Conservation (phyloP, 2,329 filamentous ascomycete species). For the Talaromyces amestolkiae region DNA sequence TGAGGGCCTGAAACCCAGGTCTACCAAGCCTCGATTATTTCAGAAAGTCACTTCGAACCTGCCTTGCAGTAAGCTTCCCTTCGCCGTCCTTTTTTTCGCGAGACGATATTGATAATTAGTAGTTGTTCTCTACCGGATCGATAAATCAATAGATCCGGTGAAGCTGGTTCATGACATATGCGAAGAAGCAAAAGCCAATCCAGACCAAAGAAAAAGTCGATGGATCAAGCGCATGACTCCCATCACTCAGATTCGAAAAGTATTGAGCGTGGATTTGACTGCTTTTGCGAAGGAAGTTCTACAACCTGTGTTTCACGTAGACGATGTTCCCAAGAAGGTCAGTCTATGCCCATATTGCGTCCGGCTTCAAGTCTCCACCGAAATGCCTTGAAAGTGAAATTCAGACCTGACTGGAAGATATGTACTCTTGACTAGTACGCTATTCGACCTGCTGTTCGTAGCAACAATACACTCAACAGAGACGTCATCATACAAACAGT, state of each 20-base stretch:
- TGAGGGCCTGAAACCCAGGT: conserved; percentile 51
- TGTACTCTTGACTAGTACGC: conserved; percentile 51
- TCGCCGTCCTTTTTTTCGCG: neutral
- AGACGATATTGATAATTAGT: neutral
- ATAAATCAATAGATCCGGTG: conserved; percentile 58
- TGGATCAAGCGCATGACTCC: conserved; percentile 62
- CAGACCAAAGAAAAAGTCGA: conserved; percentile 54
- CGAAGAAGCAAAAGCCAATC: conserved; percentile 52
- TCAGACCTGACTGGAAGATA: neutral
- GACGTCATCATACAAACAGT: conserved; percentile 60
- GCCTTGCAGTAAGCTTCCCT: conserved; percentile 39
- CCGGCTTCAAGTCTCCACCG: neutral
- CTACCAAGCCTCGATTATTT: conserved; percentile 49
- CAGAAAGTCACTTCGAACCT: conserved; percentile 54
- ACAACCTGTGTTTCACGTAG: conserved; percentile 58
- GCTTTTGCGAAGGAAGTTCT: conserved; percentile 58
- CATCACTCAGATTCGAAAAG: conserved; percentile 57
- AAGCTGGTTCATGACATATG: conserved; percentile 59
- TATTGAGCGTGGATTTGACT: conserved; percentile 56
- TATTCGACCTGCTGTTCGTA: conserved; percentile 60
- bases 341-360: conserved; percentile 23
- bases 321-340: conserved; percentile 53
- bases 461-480: conserved; percentile 57
- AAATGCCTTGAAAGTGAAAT: neutral
- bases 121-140: conserved; percentile 61